Evolutionary conservation across 2,329 filamentous ascomycete genomes (phyloP).

Genomic region (Paracamarosporium sp.): DNA sequence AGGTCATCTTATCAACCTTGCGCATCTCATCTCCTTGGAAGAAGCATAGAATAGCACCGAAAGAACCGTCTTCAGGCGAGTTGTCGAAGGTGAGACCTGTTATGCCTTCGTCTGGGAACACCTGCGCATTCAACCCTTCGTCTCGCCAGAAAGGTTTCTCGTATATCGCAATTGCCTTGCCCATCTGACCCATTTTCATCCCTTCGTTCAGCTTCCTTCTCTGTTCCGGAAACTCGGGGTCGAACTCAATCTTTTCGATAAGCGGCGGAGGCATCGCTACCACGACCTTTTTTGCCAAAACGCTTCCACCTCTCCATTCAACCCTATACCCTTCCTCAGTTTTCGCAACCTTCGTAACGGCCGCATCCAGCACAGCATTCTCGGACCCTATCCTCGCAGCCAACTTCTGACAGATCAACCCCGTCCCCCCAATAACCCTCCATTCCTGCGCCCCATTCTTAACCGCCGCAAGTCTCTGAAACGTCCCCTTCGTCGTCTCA

Average conservation of each 20-base stretch:
- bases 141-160: slow-evolving; percentile 55
- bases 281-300: slow-evolving; percentile 55
- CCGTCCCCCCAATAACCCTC: slow-evolving; percentile 29
- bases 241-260: slow-evolving; percentile 55
- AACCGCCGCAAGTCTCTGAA: slow-evolving; percentile 18
- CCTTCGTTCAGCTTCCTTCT: slow-evolving; percentile 49
- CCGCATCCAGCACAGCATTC: slow-evolving; percentile 23
- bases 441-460: slow-evolving; percentile 23
- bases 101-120: slow-evolving; percentile 19
- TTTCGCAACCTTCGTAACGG: slow-evolving; percentile 22
- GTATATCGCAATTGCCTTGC: slow-evolving; percentile 60
- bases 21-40: slow-evolving; percentile 23
- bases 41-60: slow-evolving; percentile 31
- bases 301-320: slow-evolving; percentile 24
- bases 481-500: slow-evolving; percentile 19
- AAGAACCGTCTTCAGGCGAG: slow-evolving; percentile 20
- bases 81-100: slow-evolving; percentile 26
- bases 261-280: slow-evolving; percentile 57
- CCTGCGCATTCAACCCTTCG: slow-evolving; percentile 52
- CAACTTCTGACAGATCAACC: slow-evolving; percentile 23
- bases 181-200: slow-evolving; percentile 56
- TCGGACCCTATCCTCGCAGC: slow-evolving; percentile 21
- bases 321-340: slow-evolving; percentile 17
- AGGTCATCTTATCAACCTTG: slow-evolving; percentile 13
- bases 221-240: slow-evolving; percentile 52